phyloP scores from a whole-genome alignment of 129 eudicot genomes.

The Lonicera japonica region DNA sequence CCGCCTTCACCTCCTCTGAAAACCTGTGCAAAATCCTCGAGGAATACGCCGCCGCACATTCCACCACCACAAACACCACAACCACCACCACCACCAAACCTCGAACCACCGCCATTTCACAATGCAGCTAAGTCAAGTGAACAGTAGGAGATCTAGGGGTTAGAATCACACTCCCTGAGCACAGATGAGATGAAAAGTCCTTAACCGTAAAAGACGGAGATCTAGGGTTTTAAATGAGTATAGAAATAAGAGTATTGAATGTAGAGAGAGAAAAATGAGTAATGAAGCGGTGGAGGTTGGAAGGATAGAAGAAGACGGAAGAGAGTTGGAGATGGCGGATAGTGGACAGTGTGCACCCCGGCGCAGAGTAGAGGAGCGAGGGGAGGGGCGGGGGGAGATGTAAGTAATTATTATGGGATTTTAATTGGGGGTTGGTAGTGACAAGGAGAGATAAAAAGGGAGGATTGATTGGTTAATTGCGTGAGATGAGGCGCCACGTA shows the following conservation, averaged over 20 bases:
- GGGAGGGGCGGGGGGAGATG: no score
- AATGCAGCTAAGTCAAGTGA: background rate
- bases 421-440: background rate
- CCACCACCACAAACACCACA: conserved; percentile 10
- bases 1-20: conserved; percentile 53
- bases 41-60: conserved; percentile 32
- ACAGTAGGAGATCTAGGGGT: background rate
- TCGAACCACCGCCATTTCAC: conserved; percentile 6
- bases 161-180: background rate
- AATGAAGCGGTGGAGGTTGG: background rate
- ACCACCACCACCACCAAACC: conserved; percentile 7
- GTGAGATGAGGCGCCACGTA: conserved; percentile 1
- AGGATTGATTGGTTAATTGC: background rate
- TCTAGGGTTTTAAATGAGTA: background rate
- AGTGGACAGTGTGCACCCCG: no score
- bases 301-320: background rate
- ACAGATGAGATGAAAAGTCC: background rate
- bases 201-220: background rate
- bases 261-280: background rate
- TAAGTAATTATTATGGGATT: no score
- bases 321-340: background rate
- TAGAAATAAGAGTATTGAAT: no score
- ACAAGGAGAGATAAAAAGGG: no score
- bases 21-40: conserved; percentile 54
- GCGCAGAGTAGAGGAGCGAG: background rate